These are phyloP conservation scores for Serendipita sp. DNA, from an alignment of 768 basidiomycete genomes.

Conservation along the genomic window DNA sequence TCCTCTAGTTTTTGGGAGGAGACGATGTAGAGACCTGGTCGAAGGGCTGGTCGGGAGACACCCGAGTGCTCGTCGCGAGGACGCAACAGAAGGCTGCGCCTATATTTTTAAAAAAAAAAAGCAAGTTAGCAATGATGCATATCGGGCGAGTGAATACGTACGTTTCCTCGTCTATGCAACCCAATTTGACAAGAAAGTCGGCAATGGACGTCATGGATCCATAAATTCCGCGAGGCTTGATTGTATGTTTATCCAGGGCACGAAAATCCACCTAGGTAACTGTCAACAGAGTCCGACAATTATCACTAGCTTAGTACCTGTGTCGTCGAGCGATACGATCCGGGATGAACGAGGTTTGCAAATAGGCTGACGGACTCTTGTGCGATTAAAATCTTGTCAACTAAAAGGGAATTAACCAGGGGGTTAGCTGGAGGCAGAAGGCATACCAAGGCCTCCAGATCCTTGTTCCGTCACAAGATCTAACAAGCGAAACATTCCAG, in stretches of 20 bases:
- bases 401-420: constrained; percentile 18
- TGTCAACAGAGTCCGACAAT: background rate
- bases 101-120: background rate
- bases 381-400: constrained; percentile 47
- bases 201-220: constrained; percentile 38
- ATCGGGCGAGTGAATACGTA: constrained; percentile 16
- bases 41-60: constrained; percentile 18
- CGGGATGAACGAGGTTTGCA: constrained; percentile 33
- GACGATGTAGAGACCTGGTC: constrained; percentile 36
- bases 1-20: constrained; percentile 9
- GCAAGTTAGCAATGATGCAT: background rate
- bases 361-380: constrained; percentile 33
- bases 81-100: constrained; percentile 11
- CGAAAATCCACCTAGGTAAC: constrained; percentile 43
- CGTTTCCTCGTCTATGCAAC: constrained; percentile 24
- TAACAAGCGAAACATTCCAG: constrained; percentile 35
- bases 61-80: constrained; percentile 13
- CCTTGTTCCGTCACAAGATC: constrained; percentile 37
- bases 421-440: background rate
- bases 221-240: constrained; percentile 42
- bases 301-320: constrained; percentile 15
- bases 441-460: constrained; percentile 34
- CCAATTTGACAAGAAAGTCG: constrained; percentile 24
- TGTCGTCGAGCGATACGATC: constrained; percentile 37
- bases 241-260: constrained; percentile 26